These are phyloP conservation scores for Periconia sp. DNA, from an alignment of 2,329 filamentous ascomycete genomes.

Conservation along the genomic window DNA sequence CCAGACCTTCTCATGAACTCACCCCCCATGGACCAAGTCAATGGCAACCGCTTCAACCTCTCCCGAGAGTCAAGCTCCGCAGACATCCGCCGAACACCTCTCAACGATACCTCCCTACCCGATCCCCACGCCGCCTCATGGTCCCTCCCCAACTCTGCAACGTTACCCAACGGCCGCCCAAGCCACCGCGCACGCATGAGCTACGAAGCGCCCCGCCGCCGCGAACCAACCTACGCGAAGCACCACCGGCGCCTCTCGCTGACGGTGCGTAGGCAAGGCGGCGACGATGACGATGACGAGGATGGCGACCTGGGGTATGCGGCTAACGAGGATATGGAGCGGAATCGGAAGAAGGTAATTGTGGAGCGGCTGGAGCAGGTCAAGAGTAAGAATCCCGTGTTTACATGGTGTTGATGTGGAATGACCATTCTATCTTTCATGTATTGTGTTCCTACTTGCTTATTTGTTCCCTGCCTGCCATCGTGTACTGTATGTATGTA, in stretches of 20 bases:
- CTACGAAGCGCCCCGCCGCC: constrained; percentile 42
- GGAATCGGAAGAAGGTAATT: constrained; percentile 89
- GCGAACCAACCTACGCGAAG: constrained; percentile 31
- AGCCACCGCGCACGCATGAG: constrained; percentile 43
- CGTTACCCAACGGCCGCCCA: constrained; percentile 23
- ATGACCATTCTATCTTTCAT: no score
- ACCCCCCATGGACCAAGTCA: constrained; percentile 49
- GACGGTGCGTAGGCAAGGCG: constrained; percentile 58
- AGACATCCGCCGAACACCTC: constrained; percentile 31
- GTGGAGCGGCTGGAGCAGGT: constrained; percentile 95
- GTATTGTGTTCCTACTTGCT: constrained; percentile 10
- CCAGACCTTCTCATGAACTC: constrained; percentile 70
- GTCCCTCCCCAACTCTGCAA: constrained; percentile 3
- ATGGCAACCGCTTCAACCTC: constrained; percentile 51
- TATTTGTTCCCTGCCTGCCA: no score
- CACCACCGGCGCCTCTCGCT: constrained; percentile 48
- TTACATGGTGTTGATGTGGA: constrained; percentile 99
- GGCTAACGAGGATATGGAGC: constrained; percentile 91
- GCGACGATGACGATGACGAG: constrained; percentile 80
- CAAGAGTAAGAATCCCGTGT: constrained; percentile 92
- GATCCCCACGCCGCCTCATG: constrained; percentile 37
- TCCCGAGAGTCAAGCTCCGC: constrained; percentile 49
- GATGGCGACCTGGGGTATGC: constrained; percentile 94
- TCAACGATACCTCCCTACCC: constrained; percentile 15
- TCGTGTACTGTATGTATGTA: no score